Evolutionary conservation across 805 yeast genomes (phyloP).

Genomic region (Kodamaea sagamina): DNA sequence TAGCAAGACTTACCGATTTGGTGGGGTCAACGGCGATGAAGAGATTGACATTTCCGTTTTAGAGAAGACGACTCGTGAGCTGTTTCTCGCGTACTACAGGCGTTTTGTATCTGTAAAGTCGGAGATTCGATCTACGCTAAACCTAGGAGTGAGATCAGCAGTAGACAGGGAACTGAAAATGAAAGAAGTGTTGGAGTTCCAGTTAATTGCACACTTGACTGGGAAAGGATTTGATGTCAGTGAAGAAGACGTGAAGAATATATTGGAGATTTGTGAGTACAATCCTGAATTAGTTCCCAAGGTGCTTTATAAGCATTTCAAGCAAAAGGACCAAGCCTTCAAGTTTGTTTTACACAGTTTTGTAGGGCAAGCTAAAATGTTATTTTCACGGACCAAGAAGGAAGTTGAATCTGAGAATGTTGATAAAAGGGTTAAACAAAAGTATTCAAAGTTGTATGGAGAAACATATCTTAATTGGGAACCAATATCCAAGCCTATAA

Average conservation of each 20-base stretch:
- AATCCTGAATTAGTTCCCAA: background rate
- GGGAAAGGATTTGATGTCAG: constrained; percentile 1
- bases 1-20: constrained; percentile 44
- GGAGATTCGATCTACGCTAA: constrained; percentile 14
- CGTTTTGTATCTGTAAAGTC: constrained; percentile 19
- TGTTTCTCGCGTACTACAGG: constrained; percentile 15
- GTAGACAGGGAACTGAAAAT: constrained; percentile 11
- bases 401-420: background rate
- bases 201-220: background rate
- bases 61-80: constrained; percentile 27
- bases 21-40: constrained; percentile 32
- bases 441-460: constrained; percentile 3
- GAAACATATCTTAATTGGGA: background rate
- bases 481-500: constrained; percentile 5
- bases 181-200: constrained; percentile 3
- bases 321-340: background rate
- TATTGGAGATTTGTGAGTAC: background rate
- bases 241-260: background rate
- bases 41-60: constrained; percentile 35
- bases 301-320: background rate
- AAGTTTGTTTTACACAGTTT: background rate
- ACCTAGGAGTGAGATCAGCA: constrained; percentile 16
- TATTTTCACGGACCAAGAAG: background rate
- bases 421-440: background rate
- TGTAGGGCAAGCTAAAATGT: background rate